Evolutionary conservation across 2,329 filamentous ascomycete species (phyloP).

Genomic region (Magnaporthales sp.): DNA sequence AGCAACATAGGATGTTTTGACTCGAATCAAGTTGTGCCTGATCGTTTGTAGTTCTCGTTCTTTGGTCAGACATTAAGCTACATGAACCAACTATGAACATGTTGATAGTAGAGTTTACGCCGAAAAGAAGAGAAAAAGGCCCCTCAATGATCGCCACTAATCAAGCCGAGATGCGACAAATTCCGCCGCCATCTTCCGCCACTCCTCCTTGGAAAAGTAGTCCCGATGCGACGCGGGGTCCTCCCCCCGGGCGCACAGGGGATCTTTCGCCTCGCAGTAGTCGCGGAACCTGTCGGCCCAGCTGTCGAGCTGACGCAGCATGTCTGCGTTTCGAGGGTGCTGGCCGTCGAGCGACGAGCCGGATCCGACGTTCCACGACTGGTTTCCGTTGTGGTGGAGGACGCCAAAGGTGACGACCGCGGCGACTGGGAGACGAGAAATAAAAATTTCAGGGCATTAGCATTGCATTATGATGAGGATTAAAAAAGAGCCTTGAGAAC

Average conservation of each 20-base stretch:
- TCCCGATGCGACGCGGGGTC: background rate
- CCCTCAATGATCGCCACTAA: too few species aligned
- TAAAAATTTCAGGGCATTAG: too few species aligned
- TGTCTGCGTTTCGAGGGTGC: slow-evolving; percentile 20
- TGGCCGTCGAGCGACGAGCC: slow-evolving; percentile 17
- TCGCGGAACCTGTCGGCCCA: background rate
- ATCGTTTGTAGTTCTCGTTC: background rate
- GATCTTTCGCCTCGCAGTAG: background rate
- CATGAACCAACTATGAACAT: too few species aligned
- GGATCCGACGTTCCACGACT: slow-evolving; percentile 23
- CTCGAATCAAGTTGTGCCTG: background rate
- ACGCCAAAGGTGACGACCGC: slow-evolving; percentile 25
- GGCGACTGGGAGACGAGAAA: slow-evolving; percentile 12
- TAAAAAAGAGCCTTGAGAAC: too few species aligned
- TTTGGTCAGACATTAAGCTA: too few species aligned
- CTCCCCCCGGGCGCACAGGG: background rate
- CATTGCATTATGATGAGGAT: too few species aligned
- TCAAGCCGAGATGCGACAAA: background rate
- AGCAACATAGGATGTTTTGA: background rate
- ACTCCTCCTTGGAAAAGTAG: background rate
- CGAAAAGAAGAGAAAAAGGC: too few species aligned
- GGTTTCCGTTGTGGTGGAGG: slow-evolving; percentile 22
- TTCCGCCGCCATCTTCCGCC: background rate
- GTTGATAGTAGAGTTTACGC: too few species aligned
- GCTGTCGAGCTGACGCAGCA: slow-evolving; percentile 11